Percentiles rank a stretch among this genome's conserved stretches.
phyloP scores from a whole-genome alignment of 2,329 filamentous ascomycete genomes.

The Mycosphaerelloides madeirae region DNA sequence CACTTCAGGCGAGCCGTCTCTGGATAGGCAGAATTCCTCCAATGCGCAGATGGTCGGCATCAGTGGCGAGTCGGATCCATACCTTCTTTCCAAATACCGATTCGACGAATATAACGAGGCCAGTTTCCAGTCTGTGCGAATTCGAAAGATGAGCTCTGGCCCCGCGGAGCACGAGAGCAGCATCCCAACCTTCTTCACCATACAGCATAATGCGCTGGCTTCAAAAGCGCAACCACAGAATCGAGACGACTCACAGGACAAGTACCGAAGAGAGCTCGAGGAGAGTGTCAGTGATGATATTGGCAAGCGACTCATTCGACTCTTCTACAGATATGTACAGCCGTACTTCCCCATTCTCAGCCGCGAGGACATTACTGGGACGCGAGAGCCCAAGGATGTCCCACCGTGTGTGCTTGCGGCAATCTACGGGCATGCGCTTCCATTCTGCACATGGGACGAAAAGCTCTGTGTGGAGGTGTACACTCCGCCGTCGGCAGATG shows the following conservation, averaged over 20 bases:
- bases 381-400: constrained; percentile 31
- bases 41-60: constrained; percentile 32
- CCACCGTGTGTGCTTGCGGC: constrained; percentile 39
- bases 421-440: constrained; percentile 43
- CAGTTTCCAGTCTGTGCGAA: constrained; percentile 28
- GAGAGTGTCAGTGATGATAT: constrained; percentile 29
- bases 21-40: constrained; percentile 30
- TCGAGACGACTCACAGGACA: constrained; percentile 20
- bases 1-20: constrained; percentile 28
- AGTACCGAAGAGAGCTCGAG: constrained; percentile 29
- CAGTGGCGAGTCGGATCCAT: constrained; percentile 32
- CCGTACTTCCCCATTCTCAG: constrained; percentile 43
- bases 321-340: constrained; percentile 42
- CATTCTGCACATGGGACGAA: constrained; percentile 43
- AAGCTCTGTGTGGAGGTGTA: constrained; percentile 34
- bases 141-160: constrained; percentile 29
- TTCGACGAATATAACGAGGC: constrained; percentile 34
- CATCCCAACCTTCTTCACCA: constrained; percentile 33
- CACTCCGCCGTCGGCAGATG: constrained; percentile 31
- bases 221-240: constrained; percentile 34
- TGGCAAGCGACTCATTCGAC: constrained; percentile 37
- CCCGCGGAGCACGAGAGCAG: constrained; percentile 18
- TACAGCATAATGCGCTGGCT: constrained; percentile 32
- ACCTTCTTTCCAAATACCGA: constrained; percentile 30
- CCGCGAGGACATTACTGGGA: constrained; percentile 31